Evolutionary conservation across 257 asterid species (phyloP), one percentile per base, ranked within the genome.

Genomic region (Nicotiana undulata): DNA sequence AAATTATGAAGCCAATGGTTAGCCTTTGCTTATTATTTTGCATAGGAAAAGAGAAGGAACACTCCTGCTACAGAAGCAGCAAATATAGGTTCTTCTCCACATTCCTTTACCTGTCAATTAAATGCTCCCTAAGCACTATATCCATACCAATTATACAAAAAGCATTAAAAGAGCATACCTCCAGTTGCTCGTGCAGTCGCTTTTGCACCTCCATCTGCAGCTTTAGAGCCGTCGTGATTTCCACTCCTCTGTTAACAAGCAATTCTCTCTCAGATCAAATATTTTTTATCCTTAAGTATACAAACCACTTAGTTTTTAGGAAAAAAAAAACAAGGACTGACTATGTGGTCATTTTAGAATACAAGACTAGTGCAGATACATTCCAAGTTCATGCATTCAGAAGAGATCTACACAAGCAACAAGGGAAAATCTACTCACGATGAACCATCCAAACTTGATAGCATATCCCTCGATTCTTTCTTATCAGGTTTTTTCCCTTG

Each of bases 191-290:
- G 51, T 94, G 99, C 79, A 96, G 91, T 75, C 99, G 89, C 90
- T 93, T 96, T 83, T 96, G 99, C 83, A 94, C 98, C 93, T 94
- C 98, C 99, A 96, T 96, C 88, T 96, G 99, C 91, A 96, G 93
- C 89, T 96, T 96, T 80, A 96, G 90, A 46, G 98, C 99, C 87
- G 93, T 98, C 53, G 93, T 90, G 66, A 94, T 91, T 89, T 96
- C 98, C 93, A 96, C 89, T 53, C 98, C 98, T 67, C 99, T 94
- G 90, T 81, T 82, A 82, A 80, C 85, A 83, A 34, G 49, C 61
- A 72, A 72, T 72, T 49, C 60, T 72, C 59, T 37, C 59, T 72
- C 78, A 0, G 24, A 61, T 72, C 60, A 44, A 46, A 46, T 24
- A 49, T 46, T 46, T 49, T 46, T 24, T 61, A 46, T 24, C 78